Percentiles rank a stretch among this genome's conserved stretches.
Evolutionary conservation across 495 filamentous ascomycete genomes (phyloP).

Genomic region (Talaromyces thailandensis): DNA sequence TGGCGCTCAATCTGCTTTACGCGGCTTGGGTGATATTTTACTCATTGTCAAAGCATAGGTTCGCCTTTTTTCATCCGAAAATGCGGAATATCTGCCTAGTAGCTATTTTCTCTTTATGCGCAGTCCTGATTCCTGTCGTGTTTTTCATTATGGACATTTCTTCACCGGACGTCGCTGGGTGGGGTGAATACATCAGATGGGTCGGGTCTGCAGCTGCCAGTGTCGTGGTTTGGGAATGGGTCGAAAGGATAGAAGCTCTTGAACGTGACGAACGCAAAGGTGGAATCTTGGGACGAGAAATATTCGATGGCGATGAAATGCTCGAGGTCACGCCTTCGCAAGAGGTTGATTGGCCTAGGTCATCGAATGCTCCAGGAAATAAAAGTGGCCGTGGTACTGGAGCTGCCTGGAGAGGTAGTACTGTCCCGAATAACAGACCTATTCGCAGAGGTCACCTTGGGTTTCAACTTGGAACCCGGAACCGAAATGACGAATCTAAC

Average conservation of each 20-base stretch:
- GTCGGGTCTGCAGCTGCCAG: slow-evolving; percentile 93
- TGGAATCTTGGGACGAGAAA: slow-evolving; percentile 84
- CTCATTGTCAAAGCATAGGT: slow-evolving; percentile 80
- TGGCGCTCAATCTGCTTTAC: slow-evolving; percentile 82
- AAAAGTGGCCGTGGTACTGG: slow-evolving; percentile 30
- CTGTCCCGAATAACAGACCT: slow-evolving; percentile 29
- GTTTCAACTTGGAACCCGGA: slow-evolving; percentile 16
- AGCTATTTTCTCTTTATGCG: slow-evolving; percentile 65
- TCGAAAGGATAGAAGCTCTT: slow-evolving; percentile 93
- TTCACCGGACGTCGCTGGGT: slow-evolving; percentile 77
- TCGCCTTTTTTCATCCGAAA: slow-evolving; percentile 85
- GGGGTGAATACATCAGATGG: slow-evolving; percentile 97
- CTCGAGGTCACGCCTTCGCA: slow-evolving; percentile 61
- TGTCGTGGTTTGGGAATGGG: slow-evolving; percentile 99
- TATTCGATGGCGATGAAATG: slow-evolving; percentile 98
- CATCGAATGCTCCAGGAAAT: slow-evolving; percentile 19
- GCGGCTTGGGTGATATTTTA: slow-evolving; percentile 96
- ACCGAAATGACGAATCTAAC: slow-evolving; percentile 13
- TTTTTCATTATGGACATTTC: slow-evolving; percentile 95
- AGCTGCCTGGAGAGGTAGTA: slow-evolving; percentile 34
- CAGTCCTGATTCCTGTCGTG: slow-evolving; percentile 82
- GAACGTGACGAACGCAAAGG: slow-evolving; percentile 95
- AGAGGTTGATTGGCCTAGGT: slow-evolving; percentile 46
- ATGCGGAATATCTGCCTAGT: slow-evolving; percentile 90
- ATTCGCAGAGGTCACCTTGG: slow-evolving; percentile 25